Percentiles rank a stretch among this genome's conserved stretches.
Conservation (phyloP, 2,329 filamentous ascomycete species). For the Polytolypa hystricis region DNA sequence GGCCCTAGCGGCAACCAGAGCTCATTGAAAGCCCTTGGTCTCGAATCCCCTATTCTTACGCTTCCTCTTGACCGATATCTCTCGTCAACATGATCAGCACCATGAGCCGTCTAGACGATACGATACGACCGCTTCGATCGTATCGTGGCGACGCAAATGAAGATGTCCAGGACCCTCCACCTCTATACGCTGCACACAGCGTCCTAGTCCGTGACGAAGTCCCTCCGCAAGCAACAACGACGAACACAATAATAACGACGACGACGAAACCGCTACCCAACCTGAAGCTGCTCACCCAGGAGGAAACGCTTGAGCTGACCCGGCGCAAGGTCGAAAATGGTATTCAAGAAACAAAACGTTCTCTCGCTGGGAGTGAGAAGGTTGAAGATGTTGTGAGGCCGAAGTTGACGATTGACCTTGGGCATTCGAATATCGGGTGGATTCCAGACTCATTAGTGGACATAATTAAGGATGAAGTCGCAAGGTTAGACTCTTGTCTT, state of each 20-base stretch:
- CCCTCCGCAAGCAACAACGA: constrained; percentile 15
- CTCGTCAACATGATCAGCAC: constrained; percentile 20
- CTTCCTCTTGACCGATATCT: constrained; percentile 1
- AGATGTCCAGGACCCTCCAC: constrained; percentile 21
- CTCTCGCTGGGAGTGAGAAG: constrained; percentile 34
- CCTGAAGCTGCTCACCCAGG: constrained; percentile 25
- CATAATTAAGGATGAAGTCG: constrained; percentile 43
- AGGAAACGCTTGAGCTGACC: constrained; percentile 37
- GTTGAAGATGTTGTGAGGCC: constrained; percentile 37
- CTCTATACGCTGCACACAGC: constrained; percentile 19
- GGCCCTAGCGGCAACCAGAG: constrained; percentile 5
- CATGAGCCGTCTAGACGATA: constrained; percentile 30
- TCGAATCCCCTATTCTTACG: background rate
- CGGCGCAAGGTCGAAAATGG: constrained; percentile 36
- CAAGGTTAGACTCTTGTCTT: constrained; percentile 29
- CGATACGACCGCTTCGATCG: constrained; percentile 22
- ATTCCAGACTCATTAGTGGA: constrained; percentile 41
- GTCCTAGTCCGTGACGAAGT: constrained; percentile 21
- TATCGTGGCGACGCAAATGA: constrained; percentile 24
- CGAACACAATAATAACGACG: constrained; percentile 6
- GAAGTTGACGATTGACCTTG: constrained; percentile 41
- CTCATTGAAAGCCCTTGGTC: constrained; percentile 1
- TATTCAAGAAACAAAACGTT: constrained; percentile 37
- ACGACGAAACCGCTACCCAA: constrained; percentile 17
- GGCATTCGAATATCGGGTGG: constrained; percentile 37